phyloP scores from a whole-genome alignment of 2,329 filamentous ascomycete genomes.

The Cyanodermella asteris region DNA sequence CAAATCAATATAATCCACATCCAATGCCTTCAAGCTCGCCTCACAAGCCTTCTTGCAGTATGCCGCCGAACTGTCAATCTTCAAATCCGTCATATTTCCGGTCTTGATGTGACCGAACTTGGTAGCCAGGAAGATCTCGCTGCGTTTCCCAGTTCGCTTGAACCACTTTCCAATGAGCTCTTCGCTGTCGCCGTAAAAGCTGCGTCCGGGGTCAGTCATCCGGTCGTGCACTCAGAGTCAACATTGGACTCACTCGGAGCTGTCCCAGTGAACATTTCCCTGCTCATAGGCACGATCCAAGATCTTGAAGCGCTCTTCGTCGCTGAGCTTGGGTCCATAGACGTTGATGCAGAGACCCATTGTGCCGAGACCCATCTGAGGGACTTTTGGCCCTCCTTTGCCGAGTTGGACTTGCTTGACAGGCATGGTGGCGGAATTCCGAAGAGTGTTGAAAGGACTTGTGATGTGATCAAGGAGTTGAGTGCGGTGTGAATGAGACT shows the following conservation, averaged over 20 bases:
- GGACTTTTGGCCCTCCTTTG: slow-evolving; percentile 13
- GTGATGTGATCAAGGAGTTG: no score
- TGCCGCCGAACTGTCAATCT: slow-evolving; percentile 11
- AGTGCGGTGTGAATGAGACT: no score
- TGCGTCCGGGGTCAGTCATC: background rate
- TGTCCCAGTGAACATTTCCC: slow-evolving; percentile 24
- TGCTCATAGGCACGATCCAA: slow-evolving; percentile 22
- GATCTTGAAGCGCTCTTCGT: slow-evolving; percentile 26
- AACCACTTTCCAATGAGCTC: slow-evolving; percentile 14
- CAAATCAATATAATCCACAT: slow-evolving; percentile 22
- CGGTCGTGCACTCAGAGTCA: background rate
- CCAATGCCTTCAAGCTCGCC: slow-evolving; percentile 12
- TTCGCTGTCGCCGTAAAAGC: slow-evolving; percentile 8
- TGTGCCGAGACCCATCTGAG: slow-evolving; percentile 10
- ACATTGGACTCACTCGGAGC: slow-evolving; percentile 8
- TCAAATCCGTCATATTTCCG: slow-evolving; percentile 7
- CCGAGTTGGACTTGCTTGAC: no score
- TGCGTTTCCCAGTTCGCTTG: slow-evolving; percentile 8
- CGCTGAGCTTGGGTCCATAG: slow-evolving; percentile 25
- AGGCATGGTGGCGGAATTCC: no score
- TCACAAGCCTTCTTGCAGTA: slow-evolving; percentile 13
- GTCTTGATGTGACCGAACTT: slow-evolving; percentile 8
- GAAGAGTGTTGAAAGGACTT: no score
- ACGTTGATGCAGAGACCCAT: slow-evolving; percentile 15
- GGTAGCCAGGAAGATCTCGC: slow-evolving; percentile 11